phyloP scores from a whole-genome alignment of 345 rosid species.

The Dipteronia dyeriana region DNA sequence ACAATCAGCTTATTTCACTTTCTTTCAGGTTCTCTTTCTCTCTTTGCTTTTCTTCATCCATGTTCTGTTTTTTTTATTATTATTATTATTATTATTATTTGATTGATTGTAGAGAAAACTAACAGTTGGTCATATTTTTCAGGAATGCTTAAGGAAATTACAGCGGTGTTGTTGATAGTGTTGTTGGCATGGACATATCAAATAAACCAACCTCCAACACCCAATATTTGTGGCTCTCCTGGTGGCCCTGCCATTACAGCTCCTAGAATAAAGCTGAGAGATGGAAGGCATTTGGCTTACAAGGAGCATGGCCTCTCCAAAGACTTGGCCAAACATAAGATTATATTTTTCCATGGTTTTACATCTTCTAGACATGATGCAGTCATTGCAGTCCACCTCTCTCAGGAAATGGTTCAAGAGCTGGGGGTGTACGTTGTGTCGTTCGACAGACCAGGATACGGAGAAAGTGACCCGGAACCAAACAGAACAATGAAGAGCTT shows the following conservation, averaged over 20 bases:
- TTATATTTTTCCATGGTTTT: slow-evolving; percentile 53
- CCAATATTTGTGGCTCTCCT: slow-evolving; percentile 43
- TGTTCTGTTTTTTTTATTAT: neutral
- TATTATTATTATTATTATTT: no score
- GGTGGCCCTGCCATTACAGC: slow-evolving; percentile 41
- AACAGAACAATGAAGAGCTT: slow-evolving; percentile 41
- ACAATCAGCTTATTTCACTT: neutral
- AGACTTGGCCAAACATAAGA: slow-evolving; percentile 41
- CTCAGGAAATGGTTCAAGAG: slow-evolving; percentile 49
- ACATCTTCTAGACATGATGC: slow-evolving; percentile 37
- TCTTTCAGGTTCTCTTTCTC: slow-evolving; percentile 4
- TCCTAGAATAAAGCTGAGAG: slow-evolving; percentile 51
- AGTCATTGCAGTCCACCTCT: slow-evolving; percentile 21
- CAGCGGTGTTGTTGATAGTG: slow-evolving; percentile 31
- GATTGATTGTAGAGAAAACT: no score
- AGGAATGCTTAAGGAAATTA: slow-evolving; percentile 27
- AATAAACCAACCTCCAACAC: slow-evolving; percentile 44
- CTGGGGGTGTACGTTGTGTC: slow-evolving; percentile 38
- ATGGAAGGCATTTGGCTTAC: slow-evolving; percentile 65
- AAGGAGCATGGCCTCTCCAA: slow-evolving; percentile 44
- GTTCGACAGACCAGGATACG: slow-evolving; percentile 55
- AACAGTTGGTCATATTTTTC: neutral
- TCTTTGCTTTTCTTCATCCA: neutral
- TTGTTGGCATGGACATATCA: slow-evolving; percentile 46
- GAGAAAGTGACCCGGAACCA: slow-evolving; percentile 52